A percentile compares a stretch with the other conserved stretches of the same genome.
Conservation (phyloP, 129 eudicot species). For the Calendula officinalis region DNA sequence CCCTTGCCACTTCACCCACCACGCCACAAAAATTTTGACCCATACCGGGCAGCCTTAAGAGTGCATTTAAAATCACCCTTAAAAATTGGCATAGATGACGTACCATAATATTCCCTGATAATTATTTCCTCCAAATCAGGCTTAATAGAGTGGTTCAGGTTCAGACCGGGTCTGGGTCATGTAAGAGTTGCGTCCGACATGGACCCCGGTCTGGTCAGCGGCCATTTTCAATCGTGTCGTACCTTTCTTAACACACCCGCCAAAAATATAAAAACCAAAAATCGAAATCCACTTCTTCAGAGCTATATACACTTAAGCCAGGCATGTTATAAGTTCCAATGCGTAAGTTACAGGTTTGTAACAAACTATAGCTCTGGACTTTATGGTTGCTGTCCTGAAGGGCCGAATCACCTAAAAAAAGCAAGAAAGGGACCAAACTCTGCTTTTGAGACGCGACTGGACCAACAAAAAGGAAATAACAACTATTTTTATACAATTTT, state of each 20-base stretch:
- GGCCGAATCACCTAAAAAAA: slow-evolving; percentile 4
- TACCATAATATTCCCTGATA: slow-evolving; percentile 23
- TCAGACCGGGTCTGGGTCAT: slow-evolving; percentile 18
- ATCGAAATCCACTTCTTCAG: background rate
- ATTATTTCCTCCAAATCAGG: slow-evolving; percentile 21
- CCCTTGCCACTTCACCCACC: too few relatives aligned
- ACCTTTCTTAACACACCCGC: slow-evolving; percentile 26
- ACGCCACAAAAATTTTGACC: too few relatives aligned
- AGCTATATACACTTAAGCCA: background rate
- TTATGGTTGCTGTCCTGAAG: background rate
- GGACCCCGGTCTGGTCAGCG: slow-evolving; percentile 24
- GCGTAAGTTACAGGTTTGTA: background rate
- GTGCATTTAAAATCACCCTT: too few relatives aligned
- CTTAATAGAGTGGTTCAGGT: slow-evolving; percentile 12
- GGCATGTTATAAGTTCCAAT: background rate
- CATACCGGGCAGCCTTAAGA: too few relatives aligned
- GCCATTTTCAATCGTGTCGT: slow-evolving; percentile 30
- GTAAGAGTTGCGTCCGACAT: slow-evolving; percentile 18
- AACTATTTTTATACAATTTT: background rate
- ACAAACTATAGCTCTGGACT: background rate
- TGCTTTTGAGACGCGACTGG: slow-evolving; percentile 29
- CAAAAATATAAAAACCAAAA: slow-evolving; percentile 10
- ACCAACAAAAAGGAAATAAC: slow-evolving; percentile 13
- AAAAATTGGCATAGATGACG: background rate
- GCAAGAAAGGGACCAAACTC: slow-evolving; percentile 24